phyloP scores from a whole-genome alignment of 1,139 yeast genomes.

The Nakaseomyces kungkrabaensis region DNA sequence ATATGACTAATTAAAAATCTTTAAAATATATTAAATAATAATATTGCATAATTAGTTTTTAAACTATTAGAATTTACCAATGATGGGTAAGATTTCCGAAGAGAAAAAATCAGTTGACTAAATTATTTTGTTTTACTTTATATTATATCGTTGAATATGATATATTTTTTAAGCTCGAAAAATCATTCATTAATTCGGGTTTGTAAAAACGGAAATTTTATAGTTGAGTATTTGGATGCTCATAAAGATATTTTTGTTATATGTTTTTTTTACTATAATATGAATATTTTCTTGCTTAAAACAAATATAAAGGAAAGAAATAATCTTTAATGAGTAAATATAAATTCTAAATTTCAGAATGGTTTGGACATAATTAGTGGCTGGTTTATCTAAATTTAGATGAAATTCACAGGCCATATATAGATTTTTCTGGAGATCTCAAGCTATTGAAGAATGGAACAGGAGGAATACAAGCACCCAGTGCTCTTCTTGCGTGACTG shows the following conservation, averaged over 20 bases:
- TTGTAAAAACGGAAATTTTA: no score
- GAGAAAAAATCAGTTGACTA: background rate
- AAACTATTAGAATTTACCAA: no score
- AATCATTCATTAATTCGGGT: no score
- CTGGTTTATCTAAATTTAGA: background rate
- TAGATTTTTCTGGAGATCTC: constrained; percentile 36
- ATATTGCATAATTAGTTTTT: no score
- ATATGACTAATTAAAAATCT: background rate
- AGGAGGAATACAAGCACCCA: constrained; percentile 80
- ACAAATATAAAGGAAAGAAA: background rate
- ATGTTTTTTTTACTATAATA: background rate
- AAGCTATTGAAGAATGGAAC: constrained; percentile 54
- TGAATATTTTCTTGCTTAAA: no score
- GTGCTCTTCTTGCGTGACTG: constrained; percentile 60
- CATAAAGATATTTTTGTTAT: background rate
- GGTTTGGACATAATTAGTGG: no score
- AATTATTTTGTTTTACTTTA: background rate
- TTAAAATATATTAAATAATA: no score
- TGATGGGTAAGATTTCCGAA: background rate
- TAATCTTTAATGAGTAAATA: background rate
- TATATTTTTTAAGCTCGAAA: no score
- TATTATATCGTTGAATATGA: no score
- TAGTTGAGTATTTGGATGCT: background rate
- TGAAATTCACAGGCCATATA: constrained; percentile 30
- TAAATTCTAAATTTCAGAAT: background rate